Evolutionary conservation across 2,329 filamentous ascomycete species (phyloP).

Genomic region (Diaporthe sp.): DNA sequence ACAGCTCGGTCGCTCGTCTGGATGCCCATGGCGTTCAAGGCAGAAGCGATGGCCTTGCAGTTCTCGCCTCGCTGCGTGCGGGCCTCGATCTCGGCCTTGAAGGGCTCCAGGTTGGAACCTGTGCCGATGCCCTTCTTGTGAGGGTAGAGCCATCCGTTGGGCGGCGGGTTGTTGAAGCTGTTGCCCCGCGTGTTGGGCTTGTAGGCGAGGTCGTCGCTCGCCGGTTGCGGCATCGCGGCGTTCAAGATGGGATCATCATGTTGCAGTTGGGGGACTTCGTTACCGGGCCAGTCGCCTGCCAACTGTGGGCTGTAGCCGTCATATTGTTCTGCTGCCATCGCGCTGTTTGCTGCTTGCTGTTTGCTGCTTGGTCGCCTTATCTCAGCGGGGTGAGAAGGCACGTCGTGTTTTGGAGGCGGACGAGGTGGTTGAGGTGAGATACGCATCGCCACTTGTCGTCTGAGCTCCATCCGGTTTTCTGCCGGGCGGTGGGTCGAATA

Average conservation of each 20-base stretch:
- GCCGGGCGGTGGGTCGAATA: not conserved
- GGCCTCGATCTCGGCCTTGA: conserved; percentile 35
- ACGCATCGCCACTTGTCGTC: not conserved
- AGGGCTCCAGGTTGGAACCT: conserved; percentile 33
- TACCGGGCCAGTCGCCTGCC: not conserved
- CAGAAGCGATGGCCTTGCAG: conserved; percentile 37
- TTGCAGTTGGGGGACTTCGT: not conserved
- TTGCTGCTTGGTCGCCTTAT: too few relatives aligned
- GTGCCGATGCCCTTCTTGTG: conserved; percentile 33
- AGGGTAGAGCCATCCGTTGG: conserved; percentile 30
- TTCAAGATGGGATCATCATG: not conserved
- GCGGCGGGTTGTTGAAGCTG: conserved; percentile 29
- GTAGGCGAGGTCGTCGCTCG: conserved; percentile 26
- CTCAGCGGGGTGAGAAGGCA: conserved; percentile 10
- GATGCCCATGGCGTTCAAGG: conserved; percentile 35
- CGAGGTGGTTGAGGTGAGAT: conserved; percentile 16
- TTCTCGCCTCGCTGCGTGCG: conserved; percentile 37
- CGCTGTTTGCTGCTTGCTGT: too few relatives aligned
- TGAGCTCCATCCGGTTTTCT: not conserved
- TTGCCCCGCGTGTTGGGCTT: not conserved
- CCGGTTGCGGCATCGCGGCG: not conserved
- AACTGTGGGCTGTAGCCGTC: not conserved
- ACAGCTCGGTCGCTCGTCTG: conserved; percentile 37
- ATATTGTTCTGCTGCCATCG: conserved; percentile 17
- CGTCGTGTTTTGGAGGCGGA: not conserved